Evolutionary conservation across 805 yeast genomes (phyloP).

Genomic region (Starmerella gropengiesseri): DNA sequence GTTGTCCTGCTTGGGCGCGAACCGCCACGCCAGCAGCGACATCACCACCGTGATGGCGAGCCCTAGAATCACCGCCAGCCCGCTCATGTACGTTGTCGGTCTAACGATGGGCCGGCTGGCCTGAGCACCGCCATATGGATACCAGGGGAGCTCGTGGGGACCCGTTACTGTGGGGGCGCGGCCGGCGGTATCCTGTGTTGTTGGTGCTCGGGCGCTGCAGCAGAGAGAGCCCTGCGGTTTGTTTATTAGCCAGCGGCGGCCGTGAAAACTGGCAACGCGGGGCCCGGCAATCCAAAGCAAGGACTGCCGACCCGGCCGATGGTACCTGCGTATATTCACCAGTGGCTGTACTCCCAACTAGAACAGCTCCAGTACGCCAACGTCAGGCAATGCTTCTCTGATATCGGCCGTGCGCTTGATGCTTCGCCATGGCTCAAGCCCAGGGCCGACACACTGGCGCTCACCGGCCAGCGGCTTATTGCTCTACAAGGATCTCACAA

Average conservation of each 20-base stretch:
- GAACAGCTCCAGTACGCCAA: constrained; percentile 46
- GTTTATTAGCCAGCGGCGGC: too few relatives aligned
- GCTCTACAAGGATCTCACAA: neutral
- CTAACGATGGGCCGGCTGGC: too few relatives aligned
- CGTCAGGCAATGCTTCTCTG: constrained; percentile 51
- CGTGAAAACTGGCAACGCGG: too few relatives aligned
- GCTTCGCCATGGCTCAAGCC: constrained; percentile 47
- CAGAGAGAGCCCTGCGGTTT: neutral
- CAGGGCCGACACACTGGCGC: constrained; percentile 53
- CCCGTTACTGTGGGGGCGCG: too few relatives aligned
- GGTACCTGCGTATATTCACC: constrained; percentile 17
- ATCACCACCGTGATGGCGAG: constrained; percentile 47
- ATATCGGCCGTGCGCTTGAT: constrained; percentile 45
- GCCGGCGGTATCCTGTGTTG: too few relatives aligned
- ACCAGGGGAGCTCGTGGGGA: too few relatives aligned
- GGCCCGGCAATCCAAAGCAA: too few relatives aligned
- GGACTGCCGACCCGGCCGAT: too few relatives aligned
- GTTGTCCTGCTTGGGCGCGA: constrained; percentile 69
- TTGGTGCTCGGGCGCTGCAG: too few relatives aligned
- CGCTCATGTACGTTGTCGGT: constrained; percentile 35
- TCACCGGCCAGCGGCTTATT: constrained; percentile 28
- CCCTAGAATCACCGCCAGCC: constrained; percentile 59
- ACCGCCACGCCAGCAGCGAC: constrained; percentile 64
- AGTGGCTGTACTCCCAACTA: constrained; percentile 48
- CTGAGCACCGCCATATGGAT: too few relatives aligned